A percentile compares a stretch with the other conserved stretches of the same genome.
Evolutionary conservation across 345 rosid genomes (phyloP).

Genomic region (Psidium guajava): DNA sequence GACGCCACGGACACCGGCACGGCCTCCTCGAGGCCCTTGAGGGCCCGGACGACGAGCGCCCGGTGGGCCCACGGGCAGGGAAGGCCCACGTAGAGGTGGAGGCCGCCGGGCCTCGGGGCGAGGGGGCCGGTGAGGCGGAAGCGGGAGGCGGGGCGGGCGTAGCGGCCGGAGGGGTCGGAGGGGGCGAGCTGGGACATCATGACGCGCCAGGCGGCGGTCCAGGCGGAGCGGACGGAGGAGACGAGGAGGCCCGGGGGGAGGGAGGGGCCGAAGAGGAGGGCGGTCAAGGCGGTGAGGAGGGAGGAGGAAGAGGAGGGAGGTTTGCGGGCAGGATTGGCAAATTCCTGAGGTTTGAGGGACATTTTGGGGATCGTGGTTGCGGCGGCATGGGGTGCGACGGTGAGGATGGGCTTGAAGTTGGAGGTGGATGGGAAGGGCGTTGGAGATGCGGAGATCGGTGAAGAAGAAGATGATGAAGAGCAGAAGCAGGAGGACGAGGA

Average conservation of each 20-base stretch:
- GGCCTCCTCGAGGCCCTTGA: slow-evolving; percentile 67
- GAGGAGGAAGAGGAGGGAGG: not conserved
- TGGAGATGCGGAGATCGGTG: not conserved
- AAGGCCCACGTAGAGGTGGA: slow-evolving; percentile 84
- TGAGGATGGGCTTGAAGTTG: not conserved
- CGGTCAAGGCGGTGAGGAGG: slow-evolving; percentile 34
- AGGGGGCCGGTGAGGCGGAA: slow-evolving; percentile 41
- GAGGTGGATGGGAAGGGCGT: not conserved
- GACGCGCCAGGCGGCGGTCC: slow-evolving; percentile 71
- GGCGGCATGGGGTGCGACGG: not conserved
- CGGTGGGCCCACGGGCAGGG: slow-evolving; percentile 99
- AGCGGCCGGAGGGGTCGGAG: slow-evolving; percentile 66
- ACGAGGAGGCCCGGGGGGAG: slow-evolving; percentile 88
- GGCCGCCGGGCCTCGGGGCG: slow-evolving; percentile 18
- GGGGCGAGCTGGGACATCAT: slow-evolving; percentile 96
- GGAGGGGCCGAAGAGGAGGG: slow-evolving; percentile 80
- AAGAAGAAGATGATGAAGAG: not conserved
- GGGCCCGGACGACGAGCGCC: slow-evolving; percentile 63
- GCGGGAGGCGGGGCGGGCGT: slow-evolving; percentile 65
- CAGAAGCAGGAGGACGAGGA: not conserved
- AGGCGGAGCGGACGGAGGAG: slow-evolving; percentile 61
- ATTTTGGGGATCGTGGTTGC: not conserved
- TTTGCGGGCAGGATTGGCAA: not conserved
- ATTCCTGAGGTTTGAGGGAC: not conserved
- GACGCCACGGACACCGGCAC: slow-evolving; percentile 43